Percentiles rank a stretch among this genome's conserved stretches.
Evolutionary conservation across 2,329 filamentous ascomycete genomes (phyloP).

Genomic region (Davidsoniella australis): DNA sequence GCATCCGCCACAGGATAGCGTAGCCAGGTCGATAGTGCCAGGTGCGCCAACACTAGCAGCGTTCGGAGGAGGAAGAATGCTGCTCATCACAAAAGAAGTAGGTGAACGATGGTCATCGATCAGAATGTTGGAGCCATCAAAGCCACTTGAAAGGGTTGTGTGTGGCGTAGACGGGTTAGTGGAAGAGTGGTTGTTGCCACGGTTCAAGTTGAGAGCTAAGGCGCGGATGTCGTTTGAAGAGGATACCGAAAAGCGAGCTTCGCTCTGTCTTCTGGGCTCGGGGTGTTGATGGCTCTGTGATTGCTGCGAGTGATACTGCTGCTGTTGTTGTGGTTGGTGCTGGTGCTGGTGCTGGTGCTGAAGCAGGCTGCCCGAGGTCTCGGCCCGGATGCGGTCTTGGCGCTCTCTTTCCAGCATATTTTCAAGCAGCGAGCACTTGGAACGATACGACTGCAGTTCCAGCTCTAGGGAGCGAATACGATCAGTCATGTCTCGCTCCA

Average conservation of each 20-base stretch:
- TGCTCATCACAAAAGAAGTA: conserved; percentile 29
- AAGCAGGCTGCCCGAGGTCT: conserved; percentile 24
- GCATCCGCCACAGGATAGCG: conserved; percentile 39
- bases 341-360: conserved; percentile 19
- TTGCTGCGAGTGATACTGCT: conserved; percentile 18
- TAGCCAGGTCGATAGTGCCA: conserved; percentile 16
- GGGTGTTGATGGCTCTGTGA: conserved; percentile 14
- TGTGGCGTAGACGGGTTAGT: conserved; percentile 1
- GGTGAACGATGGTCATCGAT: conserved; percentile 10
- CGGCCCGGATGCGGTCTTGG: conserved; percentile 27
- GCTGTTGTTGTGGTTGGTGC: conserved; percentile 13
- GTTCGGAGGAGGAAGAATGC: conserved; percentile 39
- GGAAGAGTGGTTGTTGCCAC: neutral
- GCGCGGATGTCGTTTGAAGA: conserved; percentile 1
- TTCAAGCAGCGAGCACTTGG: conserved; percentile 44
- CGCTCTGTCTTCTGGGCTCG: conserved; percentile 5
- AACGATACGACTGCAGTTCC: conserved; percentile 48
- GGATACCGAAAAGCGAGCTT: conserved; percentile 7
- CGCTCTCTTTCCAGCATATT: conserved; percentile 44
- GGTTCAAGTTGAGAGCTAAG: neutral
- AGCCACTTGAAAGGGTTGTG: conserved; percentile 10
- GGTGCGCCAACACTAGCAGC: conserved; percentile 15
- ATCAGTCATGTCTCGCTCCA: conserved; percentile 39
- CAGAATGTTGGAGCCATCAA: conserved; percentile 8
- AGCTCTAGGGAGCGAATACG: conserved; percentile 42